Conservation (phyloP, 495 filamentous ascomycete genomes). For the Cercophora samala region DNA sequence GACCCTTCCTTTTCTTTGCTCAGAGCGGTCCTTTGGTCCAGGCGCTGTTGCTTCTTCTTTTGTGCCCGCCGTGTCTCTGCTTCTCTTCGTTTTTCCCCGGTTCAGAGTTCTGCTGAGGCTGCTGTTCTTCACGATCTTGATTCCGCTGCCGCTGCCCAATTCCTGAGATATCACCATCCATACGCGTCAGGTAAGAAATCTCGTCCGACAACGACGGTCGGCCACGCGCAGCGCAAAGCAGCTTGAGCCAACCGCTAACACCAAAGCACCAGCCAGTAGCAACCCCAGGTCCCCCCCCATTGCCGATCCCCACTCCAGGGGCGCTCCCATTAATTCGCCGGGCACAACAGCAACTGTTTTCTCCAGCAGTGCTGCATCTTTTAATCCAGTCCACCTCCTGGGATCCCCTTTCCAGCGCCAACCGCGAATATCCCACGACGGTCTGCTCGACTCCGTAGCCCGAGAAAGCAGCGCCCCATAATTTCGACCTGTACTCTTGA, state of each 20-base stretch:
- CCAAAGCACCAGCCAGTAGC: neutral
- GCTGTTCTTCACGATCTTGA: neutral
- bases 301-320: conserved; percentile 21
- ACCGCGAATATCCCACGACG: conserved; percentile 12
- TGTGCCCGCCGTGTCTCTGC: conserved; percentile 6
- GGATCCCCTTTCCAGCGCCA: conserved; percentile 15
- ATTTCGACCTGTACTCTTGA: neutral
- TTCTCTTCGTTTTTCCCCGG: neutral
- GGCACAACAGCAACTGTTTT: conserved; percentile 4
- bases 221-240: conserved; percentile 3
- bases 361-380: conserved; percentile 4
- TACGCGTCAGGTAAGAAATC: neutral
- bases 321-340: conserved; percentile 7
- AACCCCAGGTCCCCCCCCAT: conserved; percentile 4
- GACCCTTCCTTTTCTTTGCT: conserved; percentile 21
- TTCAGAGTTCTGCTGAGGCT: neutral
- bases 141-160: neutral
- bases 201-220: neutral
- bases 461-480: conserved; percentile 12
- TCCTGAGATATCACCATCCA: neutral
- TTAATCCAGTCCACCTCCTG: neutral
- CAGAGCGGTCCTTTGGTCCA: conserved; percentile 11
- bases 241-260: conserved; percentile 5
- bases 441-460: conserved; percentile 9
- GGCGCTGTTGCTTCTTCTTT: conserved; percentile 20